phyloP scores from a whole-genome alignment of 1,284 basidiomycete genomes.

The Xerocomus amazonicus region DNA sequence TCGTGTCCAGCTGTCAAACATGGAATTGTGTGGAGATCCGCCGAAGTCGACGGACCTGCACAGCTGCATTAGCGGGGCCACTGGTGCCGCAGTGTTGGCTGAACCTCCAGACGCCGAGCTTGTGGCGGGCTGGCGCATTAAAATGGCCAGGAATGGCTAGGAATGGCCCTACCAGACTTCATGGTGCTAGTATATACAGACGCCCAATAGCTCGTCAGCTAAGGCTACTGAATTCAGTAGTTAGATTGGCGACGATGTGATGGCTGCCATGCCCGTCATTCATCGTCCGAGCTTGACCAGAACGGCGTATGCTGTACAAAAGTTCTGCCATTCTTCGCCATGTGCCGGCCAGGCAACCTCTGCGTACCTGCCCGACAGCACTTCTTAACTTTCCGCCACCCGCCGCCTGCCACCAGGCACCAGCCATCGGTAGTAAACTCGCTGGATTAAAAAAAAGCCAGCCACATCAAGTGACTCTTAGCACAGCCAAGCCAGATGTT shows the following conservation, averaged over 20 bases:
- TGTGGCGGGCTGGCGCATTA: neutral
- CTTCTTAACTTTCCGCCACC: neutral
- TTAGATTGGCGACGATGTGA: neutral
- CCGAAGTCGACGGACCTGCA: neutral
- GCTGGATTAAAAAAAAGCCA: neutral
- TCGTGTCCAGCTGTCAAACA: too few relatives aligned
- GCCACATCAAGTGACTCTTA: slow-evolving; percentile 14
- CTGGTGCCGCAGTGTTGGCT: too few relatives aligned
- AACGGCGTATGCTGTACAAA: slow-evolving; percentile 8
- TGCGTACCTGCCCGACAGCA: slow-evolving; percentile 1
- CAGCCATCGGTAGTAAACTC: neutral
- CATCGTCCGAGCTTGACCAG: neutral
- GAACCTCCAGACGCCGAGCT: neutral
- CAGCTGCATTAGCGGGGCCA: neutral
- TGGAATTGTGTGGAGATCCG: neutral
- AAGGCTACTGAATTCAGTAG: neutral
- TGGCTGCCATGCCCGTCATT: neutral
- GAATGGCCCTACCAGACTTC: neutral
- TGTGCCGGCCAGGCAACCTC: slow-evolving; percentile 4
- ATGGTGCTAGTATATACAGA: neutral
- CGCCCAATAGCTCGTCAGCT: neutral
- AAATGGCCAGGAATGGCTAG: too few relatives aligned
- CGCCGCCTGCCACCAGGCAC: slow-evolving; percentile 8
- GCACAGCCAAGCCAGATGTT: slow-evolving; percentile 16
- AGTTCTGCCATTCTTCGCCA: slow-evolving; percentile 2